These are phyloP conservation scores for Epichloe glyceriae DNA, from an alignment of 2,329 filamentous ascomycete species.

Conservation along the genomic window DNA sequence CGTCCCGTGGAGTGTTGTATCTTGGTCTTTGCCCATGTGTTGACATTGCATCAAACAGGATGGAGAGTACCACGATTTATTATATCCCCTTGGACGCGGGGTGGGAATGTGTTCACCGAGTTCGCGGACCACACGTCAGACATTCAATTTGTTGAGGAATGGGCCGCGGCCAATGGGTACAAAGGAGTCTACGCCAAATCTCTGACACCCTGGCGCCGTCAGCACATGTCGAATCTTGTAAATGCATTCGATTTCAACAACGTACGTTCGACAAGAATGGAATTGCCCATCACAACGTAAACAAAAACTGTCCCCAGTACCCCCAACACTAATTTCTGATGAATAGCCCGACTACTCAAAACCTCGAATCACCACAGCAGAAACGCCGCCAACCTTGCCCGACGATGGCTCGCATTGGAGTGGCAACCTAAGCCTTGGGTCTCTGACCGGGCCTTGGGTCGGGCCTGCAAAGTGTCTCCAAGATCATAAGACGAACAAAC, in stretches of 20 bases:
- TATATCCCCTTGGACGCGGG: conserved; percentile 40
- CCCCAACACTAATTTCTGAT: not conserved
- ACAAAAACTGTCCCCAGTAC: not conserved
- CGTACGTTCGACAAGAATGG: not conserved
- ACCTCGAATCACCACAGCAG: conserved; percentile 2
- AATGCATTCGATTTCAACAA: conserved; percentile 28
- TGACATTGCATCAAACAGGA: conserved; percentile 7
- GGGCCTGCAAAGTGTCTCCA: conserved; percentile 9
- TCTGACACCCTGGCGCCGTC: conserved; percentile 15
- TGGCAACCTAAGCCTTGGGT: conserved; percentile 9
- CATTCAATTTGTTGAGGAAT: conserved; percentile 38
- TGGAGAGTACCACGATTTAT: conserved; percentile 39
- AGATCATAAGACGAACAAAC: conserved; percentile 5
- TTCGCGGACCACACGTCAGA: conserved; percentile 40
- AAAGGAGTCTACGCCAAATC: conserved; percentile 17
- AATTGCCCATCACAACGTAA: not conserved
- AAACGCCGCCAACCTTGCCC: conserved; percentile 3
- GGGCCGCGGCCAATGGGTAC: conserved; percentile 21
- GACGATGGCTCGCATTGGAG: conserved; percentile 4
- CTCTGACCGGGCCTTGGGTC: conserved; percentile 9
- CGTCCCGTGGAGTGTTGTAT: too few species aligned
- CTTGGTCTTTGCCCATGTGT: not conserved
- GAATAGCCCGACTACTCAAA: conserved; percentile 7
- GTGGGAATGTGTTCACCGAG: conserved; percentile 39
- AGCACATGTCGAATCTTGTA: conserved; percentile 17